A percentile compares a stretch with the other conserved stretches of the same genome.
Evolutionary conservation across 2,329 filamentous ascomycete genomes (phyloP).

Genomic region (Teratosphaeria zuluensis): DNA sequence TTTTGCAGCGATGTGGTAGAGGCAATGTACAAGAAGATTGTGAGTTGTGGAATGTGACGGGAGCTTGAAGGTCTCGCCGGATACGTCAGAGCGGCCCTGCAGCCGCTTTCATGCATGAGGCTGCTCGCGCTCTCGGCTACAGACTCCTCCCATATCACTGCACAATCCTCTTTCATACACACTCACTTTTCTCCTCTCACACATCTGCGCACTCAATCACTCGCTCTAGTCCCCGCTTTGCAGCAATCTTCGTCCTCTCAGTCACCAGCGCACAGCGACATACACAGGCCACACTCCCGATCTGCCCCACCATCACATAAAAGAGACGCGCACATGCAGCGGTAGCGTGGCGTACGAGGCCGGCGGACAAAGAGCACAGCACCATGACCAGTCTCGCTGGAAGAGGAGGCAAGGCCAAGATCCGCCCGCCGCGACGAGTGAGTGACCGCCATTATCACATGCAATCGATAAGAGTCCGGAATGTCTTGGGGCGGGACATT

Average conservation of each 20-base stretch:
- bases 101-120: not conserved
- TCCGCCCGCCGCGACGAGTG: slow-evolving; percentile 59
- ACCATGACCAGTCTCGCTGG: slow-evolving; percentile 38
- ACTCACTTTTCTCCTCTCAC: not conserved
- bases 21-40: not conserved
- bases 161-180: not conserved
- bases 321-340: not conserved
- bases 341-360: not conserved
- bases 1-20: not conserved
- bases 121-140: not conserved
- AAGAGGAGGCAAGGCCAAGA: slow-evolving; percentile 48
- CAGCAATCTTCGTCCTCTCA: not conserved
- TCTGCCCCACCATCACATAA: slow-evolving; percentile 1
- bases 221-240: not conserved
- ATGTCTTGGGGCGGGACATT: not conserved
- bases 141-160: not conserved
- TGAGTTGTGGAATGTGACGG: not conserved
- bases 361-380: not conserved
- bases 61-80: not conserved
- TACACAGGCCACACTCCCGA: not conserved
- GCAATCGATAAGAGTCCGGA: slow-evolving; percentile 1
- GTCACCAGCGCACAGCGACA: not conserved
- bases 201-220: not conserved
- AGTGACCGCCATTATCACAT: slow-evolving; percentile 27
- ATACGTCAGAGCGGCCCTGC: not conserved